phyloP scores from a whole-genome alignment of 106 monocot species.

The Dioscorea zingiberensis region DNA sequence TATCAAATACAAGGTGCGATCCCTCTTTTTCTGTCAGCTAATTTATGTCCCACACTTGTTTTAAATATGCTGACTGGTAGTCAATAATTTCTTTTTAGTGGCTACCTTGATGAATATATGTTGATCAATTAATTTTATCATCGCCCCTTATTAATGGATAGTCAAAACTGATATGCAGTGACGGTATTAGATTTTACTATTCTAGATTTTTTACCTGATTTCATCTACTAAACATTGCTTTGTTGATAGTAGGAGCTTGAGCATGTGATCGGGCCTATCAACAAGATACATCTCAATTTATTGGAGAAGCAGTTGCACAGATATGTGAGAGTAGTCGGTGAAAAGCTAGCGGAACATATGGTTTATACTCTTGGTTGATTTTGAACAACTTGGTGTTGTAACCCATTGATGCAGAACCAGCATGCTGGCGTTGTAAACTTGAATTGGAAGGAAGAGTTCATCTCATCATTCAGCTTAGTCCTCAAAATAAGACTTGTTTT shows the following conservation, averaged over 20 bases:
- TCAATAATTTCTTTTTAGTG: not conserved
- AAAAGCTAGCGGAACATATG: conserved; percentile 35
- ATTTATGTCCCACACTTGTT: no score
- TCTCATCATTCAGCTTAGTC: no score
- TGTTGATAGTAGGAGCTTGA: conserved; percentile 35
- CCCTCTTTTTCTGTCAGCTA: not conserved
- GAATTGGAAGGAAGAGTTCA: no score
- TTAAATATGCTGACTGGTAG: not conserved
- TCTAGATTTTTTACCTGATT: not conserved
- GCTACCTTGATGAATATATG: not conserved
- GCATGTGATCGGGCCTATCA: conserved; percentile 31
- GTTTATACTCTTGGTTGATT: conserved; percentile 41
- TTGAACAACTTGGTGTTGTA: not conserved
- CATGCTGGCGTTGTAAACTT: no score
- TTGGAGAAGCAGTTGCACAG: conserved; percentile 43
- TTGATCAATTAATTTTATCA: not conserved
- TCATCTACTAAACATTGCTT: not conserved
- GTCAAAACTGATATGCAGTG: not conserved
- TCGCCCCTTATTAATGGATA: no score
- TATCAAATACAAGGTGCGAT: conserved; percentile 48
- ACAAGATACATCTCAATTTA: conserved; percentile 13
- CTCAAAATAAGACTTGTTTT: no score
- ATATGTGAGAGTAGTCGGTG: conserved; percentile 40
- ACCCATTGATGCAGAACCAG: no score
- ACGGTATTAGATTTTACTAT: not conserved